Base-by-base conservation (phyloP, 1,284 basidiomycete species). In the Sporisorium reilianum region DNA sequence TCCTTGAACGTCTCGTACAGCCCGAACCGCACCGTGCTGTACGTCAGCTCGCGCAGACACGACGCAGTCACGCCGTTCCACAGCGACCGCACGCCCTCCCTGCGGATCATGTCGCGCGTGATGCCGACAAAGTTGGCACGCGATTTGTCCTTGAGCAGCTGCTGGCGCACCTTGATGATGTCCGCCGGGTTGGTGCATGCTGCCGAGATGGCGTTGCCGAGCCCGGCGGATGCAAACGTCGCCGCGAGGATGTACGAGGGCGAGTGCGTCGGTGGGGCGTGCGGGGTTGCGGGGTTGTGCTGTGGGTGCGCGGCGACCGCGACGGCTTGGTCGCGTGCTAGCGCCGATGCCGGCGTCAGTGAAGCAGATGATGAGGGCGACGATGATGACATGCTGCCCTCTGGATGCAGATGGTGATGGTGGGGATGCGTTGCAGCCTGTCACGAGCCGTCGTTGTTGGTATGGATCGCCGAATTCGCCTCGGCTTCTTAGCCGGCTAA, bases 141-240 rank as follows among this genome's bases (percentile, higher is more conserved):
- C 14, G 60, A 45, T 38, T 62, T 65, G 49, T 70, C 62, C 22
- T 64, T 38, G 18, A 70, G 25, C 34, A 80, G 71, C 63, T 80
- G 79, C 44, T 80, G 79, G 3, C 79, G 75, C 14, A 80, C 78
- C 44, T 80, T 80, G 52, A 79, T 52, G 23, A 79, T 69, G 64
- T 80, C 78, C n/a, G 66, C 59, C 14, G 77, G 75, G 44, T 80
- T 80, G 14, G 79, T 79, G 40, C 45, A 77, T 44, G 64, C 56
- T 25, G 77, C 79, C 0, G 77, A 79, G 20, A 78, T 66, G 8
- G 74, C 63, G 38, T 79, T 79, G 51, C 67, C 77, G 1, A 80
- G 36, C 11, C 77, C 74, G 0, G 79, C 79, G 1, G 77, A 69
- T 8, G 71, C 67, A 36, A 75, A 80, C 0, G 79, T 80, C 2